Evolutionary conservation across 495 filamentous ascomycete species (phyloP).

Genomic region (Saxophila tyrrhenica): DNA sequence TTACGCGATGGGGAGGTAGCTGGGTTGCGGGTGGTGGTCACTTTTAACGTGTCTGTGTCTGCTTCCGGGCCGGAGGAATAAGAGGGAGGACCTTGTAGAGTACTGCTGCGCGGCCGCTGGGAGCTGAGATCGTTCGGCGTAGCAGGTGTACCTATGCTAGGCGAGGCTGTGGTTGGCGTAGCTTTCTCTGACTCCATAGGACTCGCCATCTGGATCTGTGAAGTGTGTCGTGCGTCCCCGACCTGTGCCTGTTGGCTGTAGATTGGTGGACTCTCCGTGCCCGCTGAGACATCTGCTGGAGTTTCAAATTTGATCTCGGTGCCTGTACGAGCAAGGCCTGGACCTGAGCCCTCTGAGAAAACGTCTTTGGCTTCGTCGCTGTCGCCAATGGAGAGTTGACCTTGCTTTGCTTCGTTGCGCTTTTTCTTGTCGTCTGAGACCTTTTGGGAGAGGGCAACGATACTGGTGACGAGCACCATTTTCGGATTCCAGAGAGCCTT

Average conservation of each 20-base stretch:
- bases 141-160: neutral
- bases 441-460: neutral
- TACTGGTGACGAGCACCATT: conserved; percentile 3
- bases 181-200: neutral
- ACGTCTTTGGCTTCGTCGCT: conserved; percentile 3
- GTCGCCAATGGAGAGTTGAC: conserved; percentile 1
- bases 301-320: conserved; percentile 10
- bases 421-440: neutral
- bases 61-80: neutral
- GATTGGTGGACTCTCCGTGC: neutral
- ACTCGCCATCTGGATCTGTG: neutral
- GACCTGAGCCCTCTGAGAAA: neutral
- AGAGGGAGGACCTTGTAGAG: neutral
- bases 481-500: too few relatives aligned
- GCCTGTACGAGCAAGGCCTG: neutral
- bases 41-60: neutral
- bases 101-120: neutral
- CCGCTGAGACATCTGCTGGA: neutral
- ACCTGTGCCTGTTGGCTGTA: neutral
- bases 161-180: neutral
- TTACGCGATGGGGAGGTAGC: neutral
- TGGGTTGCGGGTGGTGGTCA: neutral
- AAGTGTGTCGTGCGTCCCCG: neutral
- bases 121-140: neutral
- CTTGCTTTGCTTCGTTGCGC: conserved; percentile 10